A percentile compares a stretch with the other conserved stretches of the same genome.
Evolutionary conservation across 164 flowering plant species (phyloP).

Genomic region (Umbellularia californica): DNA sequence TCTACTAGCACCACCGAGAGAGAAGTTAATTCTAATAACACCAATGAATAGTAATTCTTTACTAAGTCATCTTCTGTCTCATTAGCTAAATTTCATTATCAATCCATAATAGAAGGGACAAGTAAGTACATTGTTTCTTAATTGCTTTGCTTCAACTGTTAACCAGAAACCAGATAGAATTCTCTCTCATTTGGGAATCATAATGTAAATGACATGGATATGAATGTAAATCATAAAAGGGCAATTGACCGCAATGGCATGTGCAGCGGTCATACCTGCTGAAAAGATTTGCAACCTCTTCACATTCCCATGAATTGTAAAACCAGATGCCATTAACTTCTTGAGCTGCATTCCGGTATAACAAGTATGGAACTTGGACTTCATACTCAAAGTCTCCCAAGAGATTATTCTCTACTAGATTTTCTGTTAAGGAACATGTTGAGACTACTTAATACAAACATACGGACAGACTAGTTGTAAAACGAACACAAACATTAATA

Average conservation of each 20-base stretch:
- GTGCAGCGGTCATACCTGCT: conserved; percentile 41
- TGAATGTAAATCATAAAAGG: not conserved
- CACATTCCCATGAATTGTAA: conserved; percentile 82
- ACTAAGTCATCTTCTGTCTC: too few relatives aligned
- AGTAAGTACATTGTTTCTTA: too few relatives aligned
- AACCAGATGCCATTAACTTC: conserved; percentile 98
- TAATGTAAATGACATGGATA: not conserved
- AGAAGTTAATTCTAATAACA: too few relatives aligned
- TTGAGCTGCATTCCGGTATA: conserved; percentile 79
- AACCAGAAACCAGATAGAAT: not conserved
- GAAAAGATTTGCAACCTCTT: conserved; percentile 80
- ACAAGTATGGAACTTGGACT: conserved; percentile 72
- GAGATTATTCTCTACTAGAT: conserved; percentile 86
- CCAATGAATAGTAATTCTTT: too few relatives aligned
- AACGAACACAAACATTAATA: too few relatives aligned
- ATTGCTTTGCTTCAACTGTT: too few relatives aligned
- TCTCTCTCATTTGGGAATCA: not conserved
- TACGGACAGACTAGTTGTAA: too few relatives aligned
- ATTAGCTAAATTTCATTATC: too few relatives aligned
- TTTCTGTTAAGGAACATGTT: conserved; percentile 46
- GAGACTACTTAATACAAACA: not conserved
- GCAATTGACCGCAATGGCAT: not conserved
- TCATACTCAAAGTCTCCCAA: conserved; percentile 87
- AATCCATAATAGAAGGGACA: too few relatives aligned
- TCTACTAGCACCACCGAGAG: too few relatives aligned